Evolutionary conservation across 164 flowering plant genomes (phyloP), one percentile per base, ranked within the genome.

Genomic region (Dillenia suffruticosa): DNA sequence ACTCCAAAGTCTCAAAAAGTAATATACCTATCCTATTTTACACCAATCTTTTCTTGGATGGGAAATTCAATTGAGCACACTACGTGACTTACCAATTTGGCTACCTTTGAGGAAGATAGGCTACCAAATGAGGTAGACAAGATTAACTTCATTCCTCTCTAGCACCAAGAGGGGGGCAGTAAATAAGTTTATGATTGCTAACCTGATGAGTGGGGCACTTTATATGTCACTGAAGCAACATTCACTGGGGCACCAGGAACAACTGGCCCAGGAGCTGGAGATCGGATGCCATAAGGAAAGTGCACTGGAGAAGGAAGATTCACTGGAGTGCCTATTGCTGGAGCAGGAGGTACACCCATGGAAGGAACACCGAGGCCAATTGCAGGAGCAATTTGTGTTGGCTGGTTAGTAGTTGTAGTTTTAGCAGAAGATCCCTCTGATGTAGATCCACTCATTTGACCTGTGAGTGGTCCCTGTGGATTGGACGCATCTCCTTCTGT

Each of bases 281-380:
- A 1, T 22, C 56, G 14, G 1, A 53, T 16, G 15, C 56, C 56
- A 53, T 53, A 53, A 53, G 56, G 22, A 11, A 54, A 11, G 57
- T 54, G 57, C 22, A 24, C 22, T 17, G 57, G 57, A 10, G 57
- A 32, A 32, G 40, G 40, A 14, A 49, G 14, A 49, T 49, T 49
- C n/a, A 54, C 57, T 54, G 57, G 57, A 17, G 57, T 54, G 15
- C 57, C 57, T 11, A 54, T 17, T 16, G 57, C 57, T 19, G 57
- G 22, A 19, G 22, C 57, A 11, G 22, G 15, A 10, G 57, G 24
- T 19, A 16, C 57, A 13, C 22, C 22, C 5, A 54, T 54, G 32
- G 57, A n/a, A 11, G 57, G 57, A 54, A 24, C 22, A 5, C 57
- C 57, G 5, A 32, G 40, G 40, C 40, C 40, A 32, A 32, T 7